Evolutionary conservation across 139 green algal genomes (phyloP), one percentile per base, ranked within the genome.

Genomic region (Desmodesmus armatus): DNA sequence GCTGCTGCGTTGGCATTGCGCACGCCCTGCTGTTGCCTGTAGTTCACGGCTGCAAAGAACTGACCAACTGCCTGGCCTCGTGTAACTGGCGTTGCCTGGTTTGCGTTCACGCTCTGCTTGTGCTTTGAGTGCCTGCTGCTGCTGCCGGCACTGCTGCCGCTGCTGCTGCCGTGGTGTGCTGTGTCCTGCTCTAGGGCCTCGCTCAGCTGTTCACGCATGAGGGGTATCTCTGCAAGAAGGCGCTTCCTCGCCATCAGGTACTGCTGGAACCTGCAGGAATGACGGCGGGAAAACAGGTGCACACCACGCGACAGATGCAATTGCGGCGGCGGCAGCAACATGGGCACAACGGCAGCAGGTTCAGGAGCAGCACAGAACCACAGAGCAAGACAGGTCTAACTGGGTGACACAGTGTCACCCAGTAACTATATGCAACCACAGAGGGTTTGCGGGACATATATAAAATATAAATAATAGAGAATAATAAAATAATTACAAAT

Each of bases 1-100:
- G 66, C 66, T 79, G 66, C 80, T 85, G 47, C 31, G n/a, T n/a
- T 60, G 2, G 55, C 41, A 2, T 21, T 84, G 37, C 58, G 71
- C 47, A 49, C 19, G 33, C 78, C 39, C 23, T 71, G 62, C 78
- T 82, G 47, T 9, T 53, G 53, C 27, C 78, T 53, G 55, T 84
- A 84, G 33, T 84, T 76, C 2, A 84, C 62, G 47, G 78, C 78
- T 55, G 78, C 62, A 76, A 84, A 84, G 17, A 84, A 84, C 31
- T 84, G 78, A 41, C 62, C 62, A 2, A 84, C 78, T 37, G 78
- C 78, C 25, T 77, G 63, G 37, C n/a, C 27, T 21, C 35, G 65
- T 41, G 21, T 84, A 29, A 75, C 37, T 40, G 78, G 60, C 13
- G 40, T 39, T 11, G 78, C 41, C 29, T 51, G 41, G 23, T 84